Evolutionary conservation across 129 eudicot genomes (phyloP).

Genomic region (Tagetes patula): DNA sequence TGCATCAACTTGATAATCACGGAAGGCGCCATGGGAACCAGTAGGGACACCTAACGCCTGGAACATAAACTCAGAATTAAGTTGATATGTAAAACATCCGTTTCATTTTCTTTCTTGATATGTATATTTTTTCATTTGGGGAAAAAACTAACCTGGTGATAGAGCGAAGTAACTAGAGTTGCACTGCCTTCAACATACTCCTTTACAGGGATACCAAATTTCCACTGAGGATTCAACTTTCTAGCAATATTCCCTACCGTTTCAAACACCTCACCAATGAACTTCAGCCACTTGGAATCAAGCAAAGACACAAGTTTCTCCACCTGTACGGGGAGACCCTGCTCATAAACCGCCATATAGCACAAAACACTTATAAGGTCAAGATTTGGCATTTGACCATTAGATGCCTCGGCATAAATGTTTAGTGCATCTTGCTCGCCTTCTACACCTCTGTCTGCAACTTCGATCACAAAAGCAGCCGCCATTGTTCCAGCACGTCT

Average conservation of each 20-base stretch:
- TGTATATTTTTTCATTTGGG: not conserved
- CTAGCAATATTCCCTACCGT: constrained; percentile 61
- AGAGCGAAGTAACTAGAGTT: constrained; percentile 87
- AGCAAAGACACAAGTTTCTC: constrained; percentile 60
- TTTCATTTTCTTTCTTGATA: not conserved
- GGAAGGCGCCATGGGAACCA: constrained; percentile 97
- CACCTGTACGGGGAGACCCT: constrained; percentile 72
- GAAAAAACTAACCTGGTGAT: constrained; percentile 64
- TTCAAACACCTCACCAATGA: constrained; percentile 58
- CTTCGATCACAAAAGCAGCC: constrained; percentile 91
- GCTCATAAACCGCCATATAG: constrained; percentile 82
- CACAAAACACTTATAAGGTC: constrained; percentile 86
- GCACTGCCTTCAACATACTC: constrained; percentile 94
- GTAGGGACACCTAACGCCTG: constrained; percentile 97
- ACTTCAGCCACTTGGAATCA: constrained; percentile 62
- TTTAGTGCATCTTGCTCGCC: constrained; percentile 56
- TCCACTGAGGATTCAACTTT: constrained; percentile 77
- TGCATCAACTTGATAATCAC: constrained; percentile 98
- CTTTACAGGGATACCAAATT: constrained; percentile 65
- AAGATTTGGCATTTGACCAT: constrained; percentile 99
- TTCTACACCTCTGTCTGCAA: constrained; percentile 45
- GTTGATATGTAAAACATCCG: not conserved
- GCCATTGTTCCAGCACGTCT: constrained; percentile 96
- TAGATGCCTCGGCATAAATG: constrained; percentile 94
- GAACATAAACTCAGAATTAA: constrained; percentile 17